Conservation (phyloP, 1,284 basidiomycete genomes). For the Polyporus tsugae region DNA sequence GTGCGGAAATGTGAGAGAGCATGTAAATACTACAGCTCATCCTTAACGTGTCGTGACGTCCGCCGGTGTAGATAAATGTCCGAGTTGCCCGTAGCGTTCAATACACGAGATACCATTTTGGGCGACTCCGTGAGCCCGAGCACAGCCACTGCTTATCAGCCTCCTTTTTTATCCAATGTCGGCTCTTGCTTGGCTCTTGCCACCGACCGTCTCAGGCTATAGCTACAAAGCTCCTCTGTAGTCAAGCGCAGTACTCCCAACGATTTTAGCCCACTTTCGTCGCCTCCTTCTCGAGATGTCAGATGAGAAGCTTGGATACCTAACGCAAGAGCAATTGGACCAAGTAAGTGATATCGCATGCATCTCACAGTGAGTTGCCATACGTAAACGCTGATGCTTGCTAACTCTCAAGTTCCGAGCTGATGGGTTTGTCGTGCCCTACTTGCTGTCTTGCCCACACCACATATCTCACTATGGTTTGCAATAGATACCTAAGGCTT, state of each 20-base stretch:
- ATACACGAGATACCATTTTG: not conserved
- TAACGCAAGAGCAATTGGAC: conserved; percentile 59
- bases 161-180: not conserved
- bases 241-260: not conserved
- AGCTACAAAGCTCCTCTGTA: not conserved
- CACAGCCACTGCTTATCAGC: conserved; percentile 6
- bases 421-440: conserved; percentile 51
- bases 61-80: too few species aligned
- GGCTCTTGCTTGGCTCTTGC: not conserved
- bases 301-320: conserved; percentile 44
- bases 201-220: not conserved
- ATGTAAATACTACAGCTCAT: too few species aligned
- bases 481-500: conserved; percentile 78
- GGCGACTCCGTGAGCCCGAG: not conserved
- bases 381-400: not conserved
- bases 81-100: not conserved
- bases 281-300: not conserved
- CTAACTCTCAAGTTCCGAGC: conserved; percentile 51
- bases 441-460: not conserved
- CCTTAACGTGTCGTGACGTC: too few species aligned
- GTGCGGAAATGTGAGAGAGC: too few species aligned
- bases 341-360: conserved; percentile 42
- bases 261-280: not conserved
- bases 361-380: too few species aligned
- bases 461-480: not conserved